Conservation (phyloP, 768 basidiomycete genomes). For the Boletus sensibilis region DNA sequence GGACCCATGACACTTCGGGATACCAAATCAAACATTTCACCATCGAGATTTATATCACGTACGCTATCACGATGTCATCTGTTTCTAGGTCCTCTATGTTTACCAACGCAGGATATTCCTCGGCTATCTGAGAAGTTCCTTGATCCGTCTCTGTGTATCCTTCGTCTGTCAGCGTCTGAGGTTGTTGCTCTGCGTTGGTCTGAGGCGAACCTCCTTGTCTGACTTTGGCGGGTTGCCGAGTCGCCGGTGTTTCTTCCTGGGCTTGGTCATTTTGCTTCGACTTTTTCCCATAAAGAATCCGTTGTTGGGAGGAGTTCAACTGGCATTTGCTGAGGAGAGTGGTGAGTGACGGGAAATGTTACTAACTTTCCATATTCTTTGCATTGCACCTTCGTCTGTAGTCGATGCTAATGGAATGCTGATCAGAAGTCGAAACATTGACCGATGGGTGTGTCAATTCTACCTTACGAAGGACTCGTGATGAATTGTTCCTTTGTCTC, state of each 20-base stretch:
- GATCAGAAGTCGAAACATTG: background rate
- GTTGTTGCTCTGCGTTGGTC: background rate
- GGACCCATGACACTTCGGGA: constrained; percentile 20
- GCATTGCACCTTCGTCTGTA: background rate
- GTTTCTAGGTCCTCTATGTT: background rate
- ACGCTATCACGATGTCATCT: constrained; percentile 12
- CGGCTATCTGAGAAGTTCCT: background rate
- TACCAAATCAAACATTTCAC: background rate
- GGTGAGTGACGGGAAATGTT: background rate
- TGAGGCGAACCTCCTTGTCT: too few species aligned
- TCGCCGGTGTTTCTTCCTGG: too few species aligned
- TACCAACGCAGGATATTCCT: background rate
- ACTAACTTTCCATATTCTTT: background rate
- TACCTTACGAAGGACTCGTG: background rate
- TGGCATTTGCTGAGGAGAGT: background rate
- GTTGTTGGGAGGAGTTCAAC: background rate
- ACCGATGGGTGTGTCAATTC: background rate
- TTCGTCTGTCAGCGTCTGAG: background rate
- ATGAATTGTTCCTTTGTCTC: too few species aligned
- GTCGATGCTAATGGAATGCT: background rate
- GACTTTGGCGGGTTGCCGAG: too few species aligned
- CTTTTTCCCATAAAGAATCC: background rate
- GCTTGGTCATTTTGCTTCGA: background rate
- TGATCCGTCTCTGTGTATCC: background rate
- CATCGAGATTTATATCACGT: background rate